Percentiles rank a stretch among this genome's conserved stretches.
phyloP scores from a whole-genome alignment of 352 stramenopile genomes.

The Phytophthora brassicae region DNA sequence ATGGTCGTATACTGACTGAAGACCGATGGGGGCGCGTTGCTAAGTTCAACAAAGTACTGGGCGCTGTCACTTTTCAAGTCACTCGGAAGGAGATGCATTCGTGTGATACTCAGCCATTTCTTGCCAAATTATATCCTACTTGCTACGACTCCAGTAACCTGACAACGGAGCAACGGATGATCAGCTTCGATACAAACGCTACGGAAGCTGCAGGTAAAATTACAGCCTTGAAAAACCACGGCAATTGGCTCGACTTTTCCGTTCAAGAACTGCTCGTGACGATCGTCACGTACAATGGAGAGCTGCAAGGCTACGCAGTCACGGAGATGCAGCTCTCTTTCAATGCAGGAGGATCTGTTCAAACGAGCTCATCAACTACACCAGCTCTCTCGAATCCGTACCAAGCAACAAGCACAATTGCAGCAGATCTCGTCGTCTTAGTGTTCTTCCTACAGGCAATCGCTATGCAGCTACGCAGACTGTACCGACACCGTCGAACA shows the following conservation, averaged over 20 bases:
- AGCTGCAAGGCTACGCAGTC: constrained; percentile 46
- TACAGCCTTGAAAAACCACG: constrained; percentile 25
- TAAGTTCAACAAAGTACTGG: constrained; percentile 25
- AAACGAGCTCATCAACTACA: constrained; percentile 35
- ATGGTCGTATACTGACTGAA: constrained; percentile 36
- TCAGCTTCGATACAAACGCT: constrained; percentile 50
- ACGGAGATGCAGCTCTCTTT: constrained; percentile 43
- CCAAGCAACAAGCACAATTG: constrained; percentile 11
- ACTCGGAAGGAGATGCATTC: constrained; percentile 17
- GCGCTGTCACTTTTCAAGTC: constrained; percentile 35
- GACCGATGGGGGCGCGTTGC: constrained; percentile 24
- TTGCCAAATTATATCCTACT: constrained; percentile 41
- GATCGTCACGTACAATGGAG: constrained; percentile 57
- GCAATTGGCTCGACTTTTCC: constrained; percentile 45
- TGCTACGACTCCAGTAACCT: constrained; percentile 44
- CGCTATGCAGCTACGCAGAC: constrained; percentile 15
- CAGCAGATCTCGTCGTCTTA: constrained; percentile 40
- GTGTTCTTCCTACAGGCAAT: constrained; percentile 36
- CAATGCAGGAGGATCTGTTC: constrained; percentile 35
- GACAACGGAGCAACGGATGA: constrained; percentile 26
- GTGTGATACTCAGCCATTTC: constrained; percentile 35
- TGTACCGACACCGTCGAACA: constrained; percentile 16
- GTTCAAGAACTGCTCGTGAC: constrained; percentile 44
- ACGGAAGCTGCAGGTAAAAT: constrained; percentile 29
- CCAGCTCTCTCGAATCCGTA: constrained; percentile 42